Base-by-base conservation (phyloP, 768 basidiomycete species). In the Collybiopsis confluens region DNA sequence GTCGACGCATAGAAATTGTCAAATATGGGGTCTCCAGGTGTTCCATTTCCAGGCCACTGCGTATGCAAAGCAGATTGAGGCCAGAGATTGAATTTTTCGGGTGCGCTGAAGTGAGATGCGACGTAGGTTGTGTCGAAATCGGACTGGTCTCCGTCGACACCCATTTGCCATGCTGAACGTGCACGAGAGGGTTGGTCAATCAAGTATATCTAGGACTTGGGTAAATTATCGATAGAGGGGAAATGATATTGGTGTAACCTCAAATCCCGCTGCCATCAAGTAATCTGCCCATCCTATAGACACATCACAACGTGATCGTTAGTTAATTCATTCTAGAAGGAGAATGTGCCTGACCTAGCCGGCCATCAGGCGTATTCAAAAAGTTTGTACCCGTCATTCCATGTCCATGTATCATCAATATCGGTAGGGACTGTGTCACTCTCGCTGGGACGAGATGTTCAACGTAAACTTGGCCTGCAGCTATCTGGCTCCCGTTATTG, bases 261-360 rank as follows among this genome's bases (percentile, higher is more conserved):
- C 78, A 54, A 78, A 80, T 35, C 78, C 79, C 58, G 74, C 56
- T 46, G 68, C 63, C 54, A 81, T 59, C 52, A 81, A 78, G 61
- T 76, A 79, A 63, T 81, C 79, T n/a, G 75, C 75, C 79, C 80
- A 81, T n/a, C n/a, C n/a, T n/a, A n/a, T n/a, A n/a, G n/a, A n/a
- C n/a, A n/a, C n/a, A n/a, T n/a, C n/a, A n/a, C n/a, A n/a, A n/a
- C n/a, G n/a, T n/a, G n/a, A n/a, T n/a, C n/a, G n/a, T n/a, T n/a
- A n/a, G n/a, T n/a, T n/a, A n/a, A n/a, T n/a, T n/a, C n/a, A n/a
- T n/a, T n/a, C n/a, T n/a, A n/a, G n/a, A n/a, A n/a, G n/a, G n/a
- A n/a, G n/a, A n/a, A n/a, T n/a, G n/a, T n/a, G n/a, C n/a, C n/a
- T n/a, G n/a, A n/a, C 80, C 79, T 9, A 69, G 61, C 56, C 77